Evolutionary conservation across 2,329 filamentous ascomycete species (phyloP).

Genomic region (Aureobasidium melanogenum): DNA sequence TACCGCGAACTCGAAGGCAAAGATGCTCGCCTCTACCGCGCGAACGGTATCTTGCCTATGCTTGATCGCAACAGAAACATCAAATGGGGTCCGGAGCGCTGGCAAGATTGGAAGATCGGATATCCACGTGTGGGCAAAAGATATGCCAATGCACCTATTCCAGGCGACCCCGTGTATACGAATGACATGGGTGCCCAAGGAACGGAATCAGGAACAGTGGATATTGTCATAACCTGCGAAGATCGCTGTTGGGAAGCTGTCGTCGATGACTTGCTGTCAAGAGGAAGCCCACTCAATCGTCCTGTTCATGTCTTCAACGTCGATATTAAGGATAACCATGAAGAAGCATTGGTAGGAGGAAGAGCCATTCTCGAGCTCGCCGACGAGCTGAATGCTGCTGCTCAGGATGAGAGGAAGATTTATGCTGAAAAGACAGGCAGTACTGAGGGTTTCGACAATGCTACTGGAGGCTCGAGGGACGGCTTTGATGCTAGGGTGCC

Average conservation of each 20-base stretch:
- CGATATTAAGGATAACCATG: slow-evolving; percentile 96
- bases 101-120: slow-evolving; percentile 94
- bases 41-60: slow-evolving; percentile 94
- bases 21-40: slow-evolving; percentile 76
- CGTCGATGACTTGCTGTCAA: slow-evolving; percentile 79
- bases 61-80: slow-evolving; percentile 81
- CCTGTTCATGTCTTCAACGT: slow-evolving; percentile 98
- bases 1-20: slow-evolving; percentile 83
- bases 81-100: slow-evolving; percentile 92
- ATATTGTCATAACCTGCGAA: slow-evolving; percentile 94
- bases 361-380: slow-evolving; percentile 88
- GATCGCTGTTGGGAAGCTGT: slow-evolving; percentile 98
- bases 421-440: slow-evolving; percentile 47
- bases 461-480: slow-evolving; percentile 42
- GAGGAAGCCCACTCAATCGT: slow-evolving; percentile 78
- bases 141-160: slow-evolving; percentile 1
- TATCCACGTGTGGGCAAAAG: slow-evolving; percentile 67
- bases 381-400: slow-evolving; percentile 71
- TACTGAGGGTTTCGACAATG: slow-evolving; percentile 55
- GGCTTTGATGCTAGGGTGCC: slow-evolving; percentile 91
- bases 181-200: slow-evolving; percentile 69
- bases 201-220: slow-evolving; percentile 80
- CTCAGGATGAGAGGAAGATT: slow-evolving; percentile 61
- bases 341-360: slow-evolving; percentile 86
- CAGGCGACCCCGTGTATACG: slow-evolving; percentile 36